A percentile compares a stretch with the other conserved stretches of the same genome.
These are phyloP conservation scores for Colletotrichum endophyticum DNA, from an alignment of 2,329 filamentous ascomycete species.

Conservation along the genomic window DNA sequence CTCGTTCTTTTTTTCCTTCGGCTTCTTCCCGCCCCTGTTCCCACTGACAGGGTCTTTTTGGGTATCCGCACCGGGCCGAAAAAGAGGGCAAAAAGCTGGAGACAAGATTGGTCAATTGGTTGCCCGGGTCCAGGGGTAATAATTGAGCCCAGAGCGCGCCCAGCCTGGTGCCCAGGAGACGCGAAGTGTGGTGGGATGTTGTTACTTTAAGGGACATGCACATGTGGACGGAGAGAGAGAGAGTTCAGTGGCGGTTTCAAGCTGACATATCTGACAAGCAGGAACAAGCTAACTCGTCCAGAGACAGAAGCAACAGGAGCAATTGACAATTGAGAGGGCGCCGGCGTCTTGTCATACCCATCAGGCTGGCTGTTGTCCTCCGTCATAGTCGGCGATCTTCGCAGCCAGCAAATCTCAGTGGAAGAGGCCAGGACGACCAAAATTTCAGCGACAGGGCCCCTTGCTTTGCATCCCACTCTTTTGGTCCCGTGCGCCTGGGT, in stretches of 20 bases:
- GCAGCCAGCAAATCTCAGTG: background rate
- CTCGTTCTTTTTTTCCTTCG: background rate
- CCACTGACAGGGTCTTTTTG: background rate
- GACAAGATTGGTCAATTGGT: constrained; percentile 8
- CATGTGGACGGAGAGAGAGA: background rate
- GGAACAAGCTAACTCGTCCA: background rate
- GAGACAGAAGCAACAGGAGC: background rate
- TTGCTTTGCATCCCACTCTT: background rate
- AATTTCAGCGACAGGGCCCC: background rate
- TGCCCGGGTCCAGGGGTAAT: background rate
- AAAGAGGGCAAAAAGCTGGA: background rate
- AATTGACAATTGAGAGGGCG: background rate
- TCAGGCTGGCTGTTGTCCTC: background rate
- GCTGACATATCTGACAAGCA: background rate
- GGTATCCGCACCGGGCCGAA: constrained; percentile 13
- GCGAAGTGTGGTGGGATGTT: background rate
- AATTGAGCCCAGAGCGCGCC: background rate
- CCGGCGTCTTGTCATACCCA: background rate
- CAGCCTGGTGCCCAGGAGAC: background rate
- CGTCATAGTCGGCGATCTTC: background rate
- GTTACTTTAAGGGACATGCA: background rate
- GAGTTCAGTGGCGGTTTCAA: background rate
- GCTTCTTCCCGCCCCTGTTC: constrained; percentile 7
- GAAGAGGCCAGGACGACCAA: background rate
- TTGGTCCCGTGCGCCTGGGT: constrained; percentile 3